These are phyloP conservation scores for Groenewaldozyma auringiensis DNA, from an alignment of 1,139 yeast species.

Conservation along the genomic window DNA sequence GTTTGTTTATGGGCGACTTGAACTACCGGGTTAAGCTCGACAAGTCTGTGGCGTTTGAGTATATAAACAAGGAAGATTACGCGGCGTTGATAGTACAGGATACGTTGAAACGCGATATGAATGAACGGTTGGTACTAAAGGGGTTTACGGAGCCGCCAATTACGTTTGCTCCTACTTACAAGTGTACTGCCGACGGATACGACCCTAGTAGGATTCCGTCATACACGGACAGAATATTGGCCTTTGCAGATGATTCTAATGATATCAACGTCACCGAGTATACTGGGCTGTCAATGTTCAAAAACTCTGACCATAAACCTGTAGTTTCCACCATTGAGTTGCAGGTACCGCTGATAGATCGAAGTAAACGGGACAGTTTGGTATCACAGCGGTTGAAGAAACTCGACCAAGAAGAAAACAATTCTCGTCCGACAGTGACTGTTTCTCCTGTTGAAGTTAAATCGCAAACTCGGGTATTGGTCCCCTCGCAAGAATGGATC, in stretches of 20 bases:
- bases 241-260: conserved; percentile 14
- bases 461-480: conserved; percentile 16
- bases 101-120: conserved; percentile 48
- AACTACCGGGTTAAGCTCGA: conserved; percentile 56
- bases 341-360: conserved; percentile 43
- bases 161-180: conserved; percentile 69
- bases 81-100: conserved; percentile 48
- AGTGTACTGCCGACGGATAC: conserved; percentile 34
- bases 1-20: conserved; percentile 65
- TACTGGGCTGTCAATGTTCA: conserved; percentile 26
- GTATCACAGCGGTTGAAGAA: conserved; percentile 33
- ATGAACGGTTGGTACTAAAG: conserved; percentile 46
- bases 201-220: conserved; percentile 55
- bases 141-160: conserved; percentile 61
- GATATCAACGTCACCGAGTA: conserved; percentile 18
- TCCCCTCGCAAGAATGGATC: conserved; percentile 11
- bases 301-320: conserved; percentile 70
- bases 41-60: conserved; percentile 36
- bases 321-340: conserved; percentile 49
- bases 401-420: conserved; percentile 39
- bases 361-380: conserved; percentile 30
- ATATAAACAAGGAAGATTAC: conserved; percentile 40
- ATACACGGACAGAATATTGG: conserved; percentile 68
- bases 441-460: conserved; percentile 25
- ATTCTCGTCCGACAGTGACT: conserved; percentile 34